Evolutionary conservation across 345 rosid genomes (phyloP).

Genomic region (Pistacia integerrima): DNA sequence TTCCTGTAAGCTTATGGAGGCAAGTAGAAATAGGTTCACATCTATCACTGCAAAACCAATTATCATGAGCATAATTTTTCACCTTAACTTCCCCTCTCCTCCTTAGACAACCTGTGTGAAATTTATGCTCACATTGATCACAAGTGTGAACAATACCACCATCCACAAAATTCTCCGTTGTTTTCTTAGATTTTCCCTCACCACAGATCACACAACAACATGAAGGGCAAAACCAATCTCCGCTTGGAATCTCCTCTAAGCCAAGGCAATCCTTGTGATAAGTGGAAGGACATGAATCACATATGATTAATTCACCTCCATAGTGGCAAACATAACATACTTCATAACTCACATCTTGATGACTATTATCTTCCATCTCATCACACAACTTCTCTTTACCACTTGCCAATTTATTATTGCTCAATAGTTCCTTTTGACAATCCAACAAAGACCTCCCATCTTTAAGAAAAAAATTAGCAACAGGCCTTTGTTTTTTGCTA

Average conservation of each 20-base stretch:
- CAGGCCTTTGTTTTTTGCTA: slow-evolving; percentile 23
- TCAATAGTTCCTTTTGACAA: slow-evolving; percentile 39
- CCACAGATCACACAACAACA: slow-evolving; percentile 69
- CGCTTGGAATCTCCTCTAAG: slow-evolving; percentile 32
- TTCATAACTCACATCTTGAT: slow-evolving; percentile 5
- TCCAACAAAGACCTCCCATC: slow-evolving; percentile 18
- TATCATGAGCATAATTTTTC: slow-evolving; percentile 2
- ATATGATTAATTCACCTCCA: too few species aligned
- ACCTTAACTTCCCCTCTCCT: too few species aligned
- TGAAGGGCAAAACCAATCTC: slow-evolving; percentile 83
- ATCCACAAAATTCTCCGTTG: neutral
- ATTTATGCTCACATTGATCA: too few species aligned
- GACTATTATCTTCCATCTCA: slow-evolving; percentile 8
- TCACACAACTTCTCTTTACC: neutral
- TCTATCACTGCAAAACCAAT: slow-evolving; percentile 60
- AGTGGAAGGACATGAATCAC: too few species aligned
- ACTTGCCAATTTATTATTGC: slow-evolving; percentile 6
- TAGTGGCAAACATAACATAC: too few species aligned
- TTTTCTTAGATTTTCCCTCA: neutral
- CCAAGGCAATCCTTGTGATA: too few species aligned
- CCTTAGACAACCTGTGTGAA: too few species aligned
- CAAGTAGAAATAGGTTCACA: slow-evolving; percentile 42
- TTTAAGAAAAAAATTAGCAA: slow-evolving; percentile 40
- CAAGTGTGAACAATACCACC: neutral
- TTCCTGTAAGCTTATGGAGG: slow-evolving; percentile 52